phyloP scores from a whole-genome alignment of 2,329 filamentous ascomycete genomes.

The Fusarium protoensiforme region DNA sequence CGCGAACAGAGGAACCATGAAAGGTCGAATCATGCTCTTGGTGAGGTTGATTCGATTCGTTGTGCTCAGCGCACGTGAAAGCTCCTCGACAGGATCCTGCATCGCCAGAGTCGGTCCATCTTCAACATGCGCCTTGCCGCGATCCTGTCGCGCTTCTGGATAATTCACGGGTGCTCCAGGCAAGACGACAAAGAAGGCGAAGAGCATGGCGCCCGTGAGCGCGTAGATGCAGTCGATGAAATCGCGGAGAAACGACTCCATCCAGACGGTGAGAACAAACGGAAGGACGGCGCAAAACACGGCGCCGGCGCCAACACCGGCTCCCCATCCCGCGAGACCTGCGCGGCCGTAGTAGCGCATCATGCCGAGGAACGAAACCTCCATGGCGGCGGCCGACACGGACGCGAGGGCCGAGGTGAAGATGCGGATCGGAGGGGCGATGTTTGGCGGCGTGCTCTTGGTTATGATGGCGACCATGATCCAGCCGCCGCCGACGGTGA shows the following conservation, averaged over 20 bases:
- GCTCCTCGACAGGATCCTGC: slow-evolving; percentile 47
- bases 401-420: slow-evolving; percentile 46
- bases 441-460: slow-evolving; percentile 47
- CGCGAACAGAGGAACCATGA: slow-evolving; percentile 43
- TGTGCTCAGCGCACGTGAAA: slow-evolving; percentile 20
- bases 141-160: slow-evolving; percentile 15
- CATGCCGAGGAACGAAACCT: slow-evolving; percentile 48
- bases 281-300: slow-evolving; percentile 45
- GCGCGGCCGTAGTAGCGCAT: slow-evolving; percentile 43
- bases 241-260: slow-evolving; percentile 42
- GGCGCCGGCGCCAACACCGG: slow-evolving; percentile 46
- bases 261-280: slow-evolving; percentile 43
- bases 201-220: slow-evolving; percentile 41
- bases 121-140: slow-evolving; percentile 25
- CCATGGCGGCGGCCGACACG: slow-evolving; percentile 43
- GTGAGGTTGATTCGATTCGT: slow-evolving; percentile 26
- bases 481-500: slow-evolving; percentile 44
- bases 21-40: slow-evolving; percentile 31
- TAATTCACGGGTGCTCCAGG: slow-evolving; percentile 40
- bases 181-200: slow-evolving; percentile 45
- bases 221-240: slow-evolving; percentile 43
- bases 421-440: slow-evolving; percentile 44
- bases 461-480: slow-evolving; percentile 43
- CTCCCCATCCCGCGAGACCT: slow-evolving; percentile 50
- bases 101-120: slow-evolving; percentile 51